phyloP scores from a whole-genome alignment of 164 flowering plant species.

The Tetracentron sinense region DNA sequence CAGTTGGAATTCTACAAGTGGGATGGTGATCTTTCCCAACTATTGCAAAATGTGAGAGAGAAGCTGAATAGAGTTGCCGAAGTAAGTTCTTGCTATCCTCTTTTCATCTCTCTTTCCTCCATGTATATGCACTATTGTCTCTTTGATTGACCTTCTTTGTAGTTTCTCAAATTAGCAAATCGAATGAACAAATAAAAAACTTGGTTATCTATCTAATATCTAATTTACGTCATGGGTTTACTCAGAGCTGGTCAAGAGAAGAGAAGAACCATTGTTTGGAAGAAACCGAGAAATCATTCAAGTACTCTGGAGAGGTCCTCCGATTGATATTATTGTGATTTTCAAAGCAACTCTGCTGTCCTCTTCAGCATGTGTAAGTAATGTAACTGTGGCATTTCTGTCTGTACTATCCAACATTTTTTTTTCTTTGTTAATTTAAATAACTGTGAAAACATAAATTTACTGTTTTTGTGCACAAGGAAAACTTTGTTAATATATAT shows the following conservation, averaged over 20 bases:
- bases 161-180: too few species aligned
- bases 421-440: not conserved
- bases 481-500: too few species aligned
- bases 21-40: constrained; percentile 82
- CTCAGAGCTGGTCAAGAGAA: constrained; percentile 88
- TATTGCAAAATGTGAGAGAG: constrained; percentile 79
- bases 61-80: constrained; percentile 85
- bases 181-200: too few species aligned
- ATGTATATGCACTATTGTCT: not conserved
- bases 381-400: constrained; percentile 4
- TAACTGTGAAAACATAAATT: not conserved
- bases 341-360: not conserved
- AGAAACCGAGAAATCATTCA: constrained; percentile 89
- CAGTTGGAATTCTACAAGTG: constrained; percentile 93
- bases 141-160: too few species aligned
- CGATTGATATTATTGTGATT: constrained; percentile 70
- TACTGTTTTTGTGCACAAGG: not conserved
- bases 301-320: constrained; percentile 74
- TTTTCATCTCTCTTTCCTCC: too few species aligned
- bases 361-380: constrained; percentile 7
- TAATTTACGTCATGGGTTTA: not conserved
- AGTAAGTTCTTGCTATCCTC: constrained; percentile 42
- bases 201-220: not conserved
- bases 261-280: constrained; percentile 93
- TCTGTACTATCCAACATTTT: not conserved